Evolutionary conservation across 331 rosid species (phyloP), one percentile per base, ranked within the genome.

Genomic region (Acacia concinna): DNA sequence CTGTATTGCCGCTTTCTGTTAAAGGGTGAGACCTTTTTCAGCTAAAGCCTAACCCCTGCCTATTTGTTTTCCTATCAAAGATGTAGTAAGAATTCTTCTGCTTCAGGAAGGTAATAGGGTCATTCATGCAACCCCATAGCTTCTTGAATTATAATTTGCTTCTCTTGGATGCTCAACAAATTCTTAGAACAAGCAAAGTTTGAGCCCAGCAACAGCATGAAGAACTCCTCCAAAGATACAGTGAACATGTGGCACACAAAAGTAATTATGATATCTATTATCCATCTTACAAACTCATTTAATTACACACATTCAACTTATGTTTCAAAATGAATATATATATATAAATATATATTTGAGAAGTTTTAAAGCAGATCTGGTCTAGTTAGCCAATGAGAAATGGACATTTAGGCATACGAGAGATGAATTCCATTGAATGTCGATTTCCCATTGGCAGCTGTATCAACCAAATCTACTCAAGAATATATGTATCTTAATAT

Each of bases 251-350:
- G 73, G 32, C 86, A 82, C 82, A 85, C 72, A n/a, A 47, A 73
- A 23, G 79, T 71, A 73, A 80, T 83, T 56, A 76, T 77, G 67
- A 51, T 77, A 83, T 77, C 60, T 78, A 76, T 76, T 54, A 72
- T 67, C 83, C 88, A 84, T 81, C 81, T 75, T 46, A 77, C 68
- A 74, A 79, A 78, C 79, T 82, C 82, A 57, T 79, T 63, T 62
- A 81, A 74, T 84, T 73, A 82, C 88, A 86, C 74, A 84, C 85
- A 35, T 31, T 31, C 86, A 84, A 79, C 82, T 52, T 79, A 71
- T 54, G 62, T 54, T 54, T 54, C 62, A 54, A 54, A 54, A 54
- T 54, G 30, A 9, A 54, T 54, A 7, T 21, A 21, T n/a, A 54
- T 21, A 2, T 52, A 7, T n/a, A n/a, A n/a, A 59, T 78, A 60